Evolutionary conservation across 2,329 filamentous ascomycete genomes (phyloP).

Genomic region (Aschersonia sp.): DNA sequence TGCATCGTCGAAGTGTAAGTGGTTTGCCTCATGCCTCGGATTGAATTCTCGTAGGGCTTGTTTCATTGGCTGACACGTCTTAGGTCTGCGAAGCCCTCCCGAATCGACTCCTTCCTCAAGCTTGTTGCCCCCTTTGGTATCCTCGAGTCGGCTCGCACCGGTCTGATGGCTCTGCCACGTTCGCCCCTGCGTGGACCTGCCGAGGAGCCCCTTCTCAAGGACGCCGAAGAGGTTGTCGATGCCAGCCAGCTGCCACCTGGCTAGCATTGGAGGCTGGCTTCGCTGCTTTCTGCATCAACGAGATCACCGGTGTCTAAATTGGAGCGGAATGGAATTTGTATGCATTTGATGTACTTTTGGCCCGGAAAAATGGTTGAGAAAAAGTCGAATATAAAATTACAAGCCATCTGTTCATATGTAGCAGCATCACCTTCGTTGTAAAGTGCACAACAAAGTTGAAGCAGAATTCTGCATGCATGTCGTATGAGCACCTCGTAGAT

Average conservation of each 20-base stretch:
- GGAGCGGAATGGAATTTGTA: background rate
- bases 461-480: no score
- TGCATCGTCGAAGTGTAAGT: conserved; percentile 95
- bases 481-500: no score
- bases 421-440: no score
- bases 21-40: no score
- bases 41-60: background rate
- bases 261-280: conserved; percentile 19
- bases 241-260: conserved; percentile 86
- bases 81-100: conserved; percentile 78
- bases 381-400: no score
- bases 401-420: no score
- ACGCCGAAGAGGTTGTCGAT: conserved; percentile 89
- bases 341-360: background rate
- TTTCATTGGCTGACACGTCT: background rate
- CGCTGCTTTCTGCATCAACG: background rate
- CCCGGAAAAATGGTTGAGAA: background rate
- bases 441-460: no score
- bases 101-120: conserved; percentile 97
- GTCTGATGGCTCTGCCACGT: conserved; percentile 90
- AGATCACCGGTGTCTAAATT: conserved; percentile 4
- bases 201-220: conserved; percentile 59
- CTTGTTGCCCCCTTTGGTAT: conserved; percentile 89
- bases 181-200: conserved; percentile 68
- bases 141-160: conserved; percentile 86